Evolutionary conservation across 2,329 filamentous ascomycete species (phyloP), one percentile per base, ranked within the genome.

Genomic region (Beauveria australis): DNA sequence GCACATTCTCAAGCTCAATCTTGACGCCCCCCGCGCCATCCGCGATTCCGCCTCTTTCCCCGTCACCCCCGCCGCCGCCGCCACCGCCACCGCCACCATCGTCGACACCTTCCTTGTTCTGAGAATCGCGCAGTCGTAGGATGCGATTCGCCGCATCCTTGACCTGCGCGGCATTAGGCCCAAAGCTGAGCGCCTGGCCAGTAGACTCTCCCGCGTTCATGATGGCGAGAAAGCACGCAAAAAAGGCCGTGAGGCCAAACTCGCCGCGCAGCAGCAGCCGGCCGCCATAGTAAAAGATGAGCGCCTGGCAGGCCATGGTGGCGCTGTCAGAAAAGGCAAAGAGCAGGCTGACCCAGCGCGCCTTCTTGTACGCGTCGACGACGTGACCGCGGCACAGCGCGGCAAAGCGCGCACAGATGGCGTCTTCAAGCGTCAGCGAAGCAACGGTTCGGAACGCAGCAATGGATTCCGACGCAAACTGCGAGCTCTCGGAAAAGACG

Each of bases 391-490:
- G 71, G 9, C 91, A 79, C 3, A 91, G 76, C 0, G 63, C 69
- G 19, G 81, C 74, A 66, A 91, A 92, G 40, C 86, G 80, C 3
- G 78, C 68, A 47, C 81, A 78, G 62, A 91, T 89, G 16, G 78
- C 76, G 18, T 85, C 79, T 68, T 92, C 89, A 67, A 92, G 81
- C 1, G 86, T 89, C 19, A 92, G 76, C 1, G 87, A 81, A 0
- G 86, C 76, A 5, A 92, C 89, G 0, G 89, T 92, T 10, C 89
- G 80, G 70, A 90, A 89, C 0, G 88, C 88, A 1, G 85, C 81
- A 46, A 92, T 89, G 4, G 88, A 83, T 70, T 92, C 89, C 1
- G 87, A 83, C 0, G 87, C 89, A 66, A 91, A 91, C 66, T 89
- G 84, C 22, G 88, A 89, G 67, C 86, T 90, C 65, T 88, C 83